Evolutionary conservation across 2,329 filamentous ascomycete species (phyloP).

Genomic region (Ascochyta lentis): DNA sequence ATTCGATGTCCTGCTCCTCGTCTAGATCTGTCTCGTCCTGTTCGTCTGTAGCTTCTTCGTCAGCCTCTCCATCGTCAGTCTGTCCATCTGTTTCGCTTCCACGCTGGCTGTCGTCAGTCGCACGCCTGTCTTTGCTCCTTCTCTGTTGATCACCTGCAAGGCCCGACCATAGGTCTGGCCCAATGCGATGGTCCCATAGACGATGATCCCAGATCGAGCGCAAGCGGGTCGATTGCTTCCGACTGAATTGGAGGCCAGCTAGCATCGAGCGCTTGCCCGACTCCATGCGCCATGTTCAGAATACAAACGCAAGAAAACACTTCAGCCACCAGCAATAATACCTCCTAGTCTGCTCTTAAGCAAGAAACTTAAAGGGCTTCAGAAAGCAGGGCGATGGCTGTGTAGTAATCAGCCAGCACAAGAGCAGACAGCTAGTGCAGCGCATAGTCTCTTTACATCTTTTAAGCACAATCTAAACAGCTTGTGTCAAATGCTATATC

Average conservation of each 20-base stretch:
- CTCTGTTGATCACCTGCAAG: slow-evolving; percentile 1
- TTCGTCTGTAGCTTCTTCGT: slow-evolving; percentile 2
- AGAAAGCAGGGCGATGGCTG: slow-evolving; percentile 3
- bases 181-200: not conserved
- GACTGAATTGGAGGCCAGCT: not conserved
- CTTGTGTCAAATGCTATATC: slow-evolving; percentile 11
- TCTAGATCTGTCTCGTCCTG: not conserved
- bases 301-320: slow-evolving; percentile 2
- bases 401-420: slow-evolving; percentile 7
- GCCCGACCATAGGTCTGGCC: not conserved
- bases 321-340: slow-evolving; percentile 8
- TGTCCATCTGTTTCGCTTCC: not conserved
- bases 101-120: slow-evolving; percentile 1
- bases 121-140: not conserved
- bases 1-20: not conserved
- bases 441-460: slow-evolving; percentile 8
- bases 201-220: slow-evolving; percentile 1
- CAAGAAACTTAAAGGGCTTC: slow-evolving; percentile 7
- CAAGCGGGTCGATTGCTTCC: slow-evolving; percentile 1
- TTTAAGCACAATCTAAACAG: slow-evolving; percentile 2
- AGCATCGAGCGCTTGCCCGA: not conserved
- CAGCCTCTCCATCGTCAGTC: not conserved
- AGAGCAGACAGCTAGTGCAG: not conserved
- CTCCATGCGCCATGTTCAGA: slow-evolving; percentile 2
- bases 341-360: slow-evolving; percentile 2